Conservation (phyloP, 441 rosid genomes). For the Adansonia rubrostipa region DNA sequence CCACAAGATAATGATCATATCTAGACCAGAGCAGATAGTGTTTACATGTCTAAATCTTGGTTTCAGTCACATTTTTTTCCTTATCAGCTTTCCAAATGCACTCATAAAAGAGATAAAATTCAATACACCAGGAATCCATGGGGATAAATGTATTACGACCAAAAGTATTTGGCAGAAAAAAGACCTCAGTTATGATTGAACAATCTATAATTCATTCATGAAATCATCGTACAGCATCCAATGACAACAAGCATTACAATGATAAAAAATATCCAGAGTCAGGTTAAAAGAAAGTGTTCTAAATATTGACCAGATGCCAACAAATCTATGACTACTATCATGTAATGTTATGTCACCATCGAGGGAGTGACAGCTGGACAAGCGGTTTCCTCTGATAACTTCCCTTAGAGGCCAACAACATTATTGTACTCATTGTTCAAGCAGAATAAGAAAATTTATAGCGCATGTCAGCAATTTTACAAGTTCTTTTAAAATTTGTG, state of each 20-base stretch:
- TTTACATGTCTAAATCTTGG: too few relatives aligned
- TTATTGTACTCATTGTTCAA: not conserved
- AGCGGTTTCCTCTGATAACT: not conserved
- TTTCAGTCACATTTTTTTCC: not conserved
- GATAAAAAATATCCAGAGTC: constrained; percentile 1
- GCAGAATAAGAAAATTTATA: constrained; percentile 8
- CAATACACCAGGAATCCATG: not conserved
- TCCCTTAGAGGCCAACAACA: not conserved
- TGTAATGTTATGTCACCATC: not conserved
- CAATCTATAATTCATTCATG: not conserved
- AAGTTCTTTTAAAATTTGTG: not conserved
- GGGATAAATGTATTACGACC: not conserved
- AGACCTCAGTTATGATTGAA: not conserved
- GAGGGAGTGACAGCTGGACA: not conserved
- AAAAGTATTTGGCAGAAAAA: constrained; percentile 1
- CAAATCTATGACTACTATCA: not conserved
- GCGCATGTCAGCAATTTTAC: not conserved
- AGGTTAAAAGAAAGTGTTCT: constrained; percentile 1
- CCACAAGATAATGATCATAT: not conserved
- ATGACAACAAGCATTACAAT: not conserved
- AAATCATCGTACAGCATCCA: not conserved
- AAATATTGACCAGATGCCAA: not conserved
- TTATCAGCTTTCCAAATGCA: constrained; percentile 9
- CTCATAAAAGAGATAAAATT: not conserved
- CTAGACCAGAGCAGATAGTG: not conserved